Conservation (phyloP, 73 alveolate species). For the Chromera velia region DNA sequence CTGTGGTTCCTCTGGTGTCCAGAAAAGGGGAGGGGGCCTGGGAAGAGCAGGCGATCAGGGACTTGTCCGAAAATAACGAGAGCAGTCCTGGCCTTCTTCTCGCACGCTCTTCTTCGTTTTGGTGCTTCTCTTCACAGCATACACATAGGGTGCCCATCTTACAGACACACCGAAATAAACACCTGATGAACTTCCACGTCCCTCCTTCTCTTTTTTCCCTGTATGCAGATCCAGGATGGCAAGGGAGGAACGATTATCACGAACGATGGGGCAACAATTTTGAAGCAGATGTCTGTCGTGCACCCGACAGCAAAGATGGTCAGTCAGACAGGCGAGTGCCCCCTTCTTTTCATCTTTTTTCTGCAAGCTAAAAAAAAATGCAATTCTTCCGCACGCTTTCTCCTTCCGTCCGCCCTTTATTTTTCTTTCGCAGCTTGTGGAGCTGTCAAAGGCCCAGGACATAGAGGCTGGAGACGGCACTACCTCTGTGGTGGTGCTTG, state of each 20-base stretch:
- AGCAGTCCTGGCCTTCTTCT: not conserved
- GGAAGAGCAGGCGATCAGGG: not conserved
- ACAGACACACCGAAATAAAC: not conserved
- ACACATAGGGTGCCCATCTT: not conserved
- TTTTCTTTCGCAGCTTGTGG: constrained; percentile 66
- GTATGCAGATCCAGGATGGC: constrained; percentile 54
- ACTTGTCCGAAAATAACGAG: not conserved
- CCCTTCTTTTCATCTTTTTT: not conserved
- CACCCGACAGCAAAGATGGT: constrained; percentile 99
- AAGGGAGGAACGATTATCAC: constrained; percentile 93
- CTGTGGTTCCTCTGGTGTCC: not conserved
- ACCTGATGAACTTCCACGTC: not conserved
- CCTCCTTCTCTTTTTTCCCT: not conserved
- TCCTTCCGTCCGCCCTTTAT: not conserved
- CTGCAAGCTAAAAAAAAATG: not conserved
- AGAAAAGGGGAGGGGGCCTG: not conserved
- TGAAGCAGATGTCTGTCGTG: constrained; percentile 90
- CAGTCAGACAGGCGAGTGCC: not conserved
- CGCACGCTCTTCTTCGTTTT: not conserved
- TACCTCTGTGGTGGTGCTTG: constrained; percentile 97
- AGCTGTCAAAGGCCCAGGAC: constrained; percentile 97
- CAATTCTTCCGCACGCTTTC: not conserved
- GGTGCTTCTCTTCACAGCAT: not conserved
- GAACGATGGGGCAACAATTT: constrained; percentile 98
- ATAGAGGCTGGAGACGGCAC: constrained; percentile 99